Percentiles rank a stretch among this genome's conserved stretches.
phyloP scores from a whole-genome alignment of 768 basidiomycete genomes.

The Crassisporium funariophilum region DNA sequence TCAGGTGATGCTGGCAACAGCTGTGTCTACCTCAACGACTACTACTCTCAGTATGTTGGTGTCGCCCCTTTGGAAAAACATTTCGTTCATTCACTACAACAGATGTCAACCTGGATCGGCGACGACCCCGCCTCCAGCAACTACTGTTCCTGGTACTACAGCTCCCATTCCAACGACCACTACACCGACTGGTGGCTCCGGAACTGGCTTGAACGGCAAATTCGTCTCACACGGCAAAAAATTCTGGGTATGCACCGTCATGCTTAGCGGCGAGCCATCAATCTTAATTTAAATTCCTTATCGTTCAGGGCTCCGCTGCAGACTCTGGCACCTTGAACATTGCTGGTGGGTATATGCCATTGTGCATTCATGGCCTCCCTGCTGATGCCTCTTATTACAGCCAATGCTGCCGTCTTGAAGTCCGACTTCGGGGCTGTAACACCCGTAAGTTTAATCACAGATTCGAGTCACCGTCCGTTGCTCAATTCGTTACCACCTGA shows the following conservation, averaged over 20 bases:
- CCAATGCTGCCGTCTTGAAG: constrained; percentile 35
- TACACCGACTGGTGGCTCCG: constrained; percentile 4
- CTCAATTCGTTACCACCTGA: no score
- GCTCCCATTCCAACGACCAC: constrained; percentile 5
- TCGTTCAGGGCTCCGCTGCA: constrained; percentile 24
- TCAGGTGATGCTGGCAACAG: constrained; percentile 29
- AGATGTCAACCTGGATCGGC: constrained; percentile 17
- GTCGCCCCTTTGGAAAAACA: not conserved
- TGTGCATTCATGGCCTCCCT: not conserved
- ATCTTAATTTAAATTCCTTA: not conserved
- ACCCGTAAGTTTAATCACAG: constrained; percentile 22
- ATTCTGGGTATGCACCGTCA: constrained; percentile 30
- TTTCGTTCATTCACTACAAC: not conserved
- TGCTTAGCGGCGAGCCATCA: not conserved
- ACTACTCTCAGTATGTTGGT: constrained; percentile 31
- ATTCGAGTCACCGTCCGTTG: not conserved
- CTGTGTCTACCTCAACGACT: constrained; percentile 32
- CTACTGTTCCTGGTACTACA: not conserved
- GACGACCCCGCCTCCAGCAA: no score
- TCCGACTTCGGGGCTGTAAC: constrained; percentile 45
- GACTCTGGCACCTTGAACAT: constrained; percentile 32
- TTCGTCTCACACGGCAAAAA: constrained; percentile 35
- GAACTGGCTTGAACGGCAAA: constrained; percentile 29
- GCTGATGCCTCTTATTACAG: constrained; percentile 15
- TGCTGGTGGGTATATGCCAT: constrained; percentile 22